These are phyloP conservation scores for Piedraia hortae DNA, from an alignment of 2,329 filamentous ascomycete genomes.

Conservation along the genomic window DNA sequence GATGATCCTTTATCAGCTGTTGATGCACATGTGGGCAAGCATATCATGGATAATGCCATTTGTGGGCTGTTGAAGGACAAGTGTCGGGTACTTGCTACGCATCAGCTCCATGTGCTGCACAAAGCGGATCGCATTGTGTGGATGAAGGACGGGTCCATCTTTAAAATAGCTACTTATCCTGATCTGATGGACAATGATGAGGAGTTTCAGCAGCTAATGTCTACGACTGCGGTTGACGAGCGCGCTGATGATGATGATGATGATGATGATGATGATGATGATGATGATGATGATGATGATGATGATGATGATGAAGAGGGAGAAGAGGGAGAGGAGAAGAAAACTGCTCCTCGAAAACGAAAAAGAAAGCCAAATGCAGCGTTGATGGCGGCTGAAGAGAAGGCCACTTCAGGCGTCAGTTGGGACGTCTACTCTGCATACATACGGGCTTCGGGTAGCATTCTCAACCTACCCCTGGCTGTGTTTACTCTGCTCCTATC, in stretches of 20 bases:
- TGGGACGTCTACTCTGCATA: conserved; percentile 61
- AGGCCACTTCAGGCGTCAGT: conserved; percentile 46
- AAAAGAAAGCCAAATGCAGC: conserved; percentile 24
- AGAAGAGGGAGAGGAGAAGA: conserved; percentile 24
- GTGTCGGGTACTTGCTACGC: conserved; percentile 72
- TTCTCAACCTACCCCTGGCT: conserved; percentile 37
- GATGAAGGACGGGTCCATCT: conserved; percentile 66
- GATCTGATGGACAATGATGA: conserved; percentile 56
- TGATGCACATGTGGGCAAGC: conserved; percentile 31
- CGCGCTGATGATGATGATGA: conserved; percentile 21
- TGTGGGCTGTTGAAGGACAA: conserved; percentile 69
- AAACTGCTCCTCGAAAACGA: conserved; percentile 27
- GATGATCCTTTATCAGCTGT: conserved; percentile 34
- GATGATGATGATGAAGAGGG: conserved; percentile 24
- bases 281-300: too few species aligned
- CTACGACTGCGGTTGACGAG: conserved; percentile 40
- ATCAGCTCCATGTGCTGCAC: conserved; percentile 78
- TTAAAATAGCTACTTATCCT: conserved; percentile 67
- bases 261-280: conserved; percentile 18
- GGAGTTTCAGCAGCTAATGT: conserved; percentile 64
- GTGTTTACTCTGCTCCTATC: conserved; percentile 39
- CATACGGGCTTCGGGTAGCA: conserved; percentile 42
- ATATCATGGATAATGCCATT: conserved; percentile 83
- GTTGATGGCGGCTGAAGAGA: conserved; percentile 50
- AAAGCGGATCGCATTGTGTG: conserved; percentile 79